phyloP scores from a whole-genome alignment of 768 basidiomycete genomes.

The Boletus fagicola region DNA sequence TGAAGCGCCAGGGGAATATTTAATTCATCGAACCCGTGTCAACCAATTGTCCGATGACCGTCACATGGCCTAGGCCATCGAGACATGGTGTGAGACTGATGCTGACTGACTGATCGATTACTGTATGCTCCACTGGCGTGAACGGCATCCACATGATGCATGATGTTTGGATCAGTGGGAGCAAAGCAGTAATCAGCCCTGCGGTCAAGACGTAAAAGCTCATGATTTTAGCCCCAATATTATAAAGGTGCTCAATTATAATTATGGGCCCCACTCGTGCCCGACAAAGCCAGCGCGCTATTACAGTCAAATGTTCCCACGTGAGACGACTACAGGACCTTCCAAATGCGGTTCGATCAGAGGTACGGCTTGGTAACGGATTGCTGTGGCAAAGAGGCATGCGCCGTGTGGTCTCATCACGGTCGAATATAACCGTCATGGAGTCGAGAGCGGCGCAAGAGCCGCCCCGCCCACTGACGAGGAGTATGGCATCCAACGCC shows the following conservation, averaged over 20 bases:
- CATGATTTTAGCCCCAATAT: background rate
- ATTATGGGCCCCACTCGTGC: background rate
- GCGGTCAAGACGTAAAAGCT: background rate
- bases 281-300: background rate
- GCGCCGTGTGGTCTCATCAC: background rate
- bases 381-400: background rate
- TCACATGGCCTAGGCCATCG: background rate
- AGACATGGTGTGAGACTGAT: background rate
- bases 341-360: constrained; percentile 28
- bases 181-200: background rate
- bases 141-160: constrained; percentile 4
- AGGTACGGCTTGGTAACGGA: background rate
- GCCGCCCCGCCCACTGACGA: constrained; percentile 19
- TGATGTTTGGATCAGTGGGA: background rate
- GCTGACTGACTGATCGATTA: background rate
- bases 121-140: background rate
- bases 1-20: background rate
- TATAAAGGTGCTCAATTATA: background rate
- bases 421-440: constrained; percentile 17
- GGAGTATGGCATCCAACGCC: constrained; percentile 21
- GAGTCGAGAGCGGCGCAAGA: constrained; percentile 8
- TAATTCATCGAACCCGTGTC: background rate
- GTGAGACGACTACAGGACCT: constrained; percentile 29
- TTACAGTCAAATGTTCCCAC: constrained; percentile 16
- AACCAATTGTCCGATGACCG: background rate